Evolutionary conservation across 1,284 basidiomycete genomes (phyloP).

Genomic region (Ustanciosporium gigantosporum): DNA sequence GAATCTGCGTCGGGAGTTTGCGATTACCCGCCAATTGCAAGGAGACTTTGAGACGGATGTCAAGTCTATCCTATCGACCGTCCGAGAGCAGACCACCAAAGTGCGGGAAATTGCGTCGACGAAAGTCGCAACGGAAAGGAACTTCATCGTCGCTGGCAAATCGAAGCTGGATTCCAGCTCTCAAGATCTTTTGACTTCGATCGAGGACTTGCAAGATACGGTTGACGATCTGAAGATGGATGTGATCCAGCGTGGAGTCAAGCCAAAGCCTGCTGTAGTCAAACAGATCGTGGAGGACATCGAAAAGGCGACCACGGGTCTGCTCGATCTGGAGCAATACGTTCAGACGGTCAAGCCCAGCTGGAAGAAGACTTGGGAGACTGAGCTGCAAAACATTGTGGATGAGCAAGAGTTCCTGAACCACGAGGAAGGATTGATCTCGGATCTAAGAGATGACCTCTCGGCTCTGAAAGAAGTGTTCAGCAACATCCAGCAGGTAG

Average conservation of each 20-base stretch:
- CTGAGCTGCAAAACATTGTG: constrained; percentile 91
- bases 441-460: constrained; percentile 55
- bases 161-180: constrained; percentile 82
- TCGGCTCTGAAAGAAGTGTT: constrained; percentile 56
- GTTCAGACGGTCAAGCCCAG: constrained; percentile 88
- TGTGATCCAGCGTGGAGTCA: constrained; percentile 84
- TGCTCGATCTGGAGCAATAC: constrained; percentile 79
- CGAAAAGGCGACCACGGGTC: constrained; percentile 70
- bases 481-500: constrained; percentile 58
- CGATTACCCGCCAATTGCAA: constrained; percentile 89
- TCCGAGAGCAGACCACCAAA: constrained; percentile 80
- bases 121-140: constrained; percentile 81
- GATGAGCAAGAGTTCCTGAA: constrained; percentile 93
- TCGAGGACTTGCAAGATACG: constrained; percentile 90
- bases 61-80: constrained; percentile 75
- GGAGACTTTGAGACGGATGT: constrained; percentile 88
- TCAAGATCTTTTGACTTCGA: constrained; percentile 85
- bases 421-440: constrained; percentile 57
- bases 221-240: constrained; percentile 90
- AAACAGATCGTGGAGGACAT: constrained; percentile 77
- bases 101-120: constrained; percentile 74
- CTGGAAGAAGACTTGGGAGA: constrained; percentile 99
- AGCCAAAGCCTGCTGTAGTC: constrained; percentile 76
- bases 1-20: constrained; percentile 86
- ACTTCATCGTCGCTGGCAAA: constrained; percentile 89